Percentiles rank a stretch among this genome's conserved stretches.
These are phyloP conservation scores for Silene latifolia DNA, from an alignment of 148 eudicot species.

Conservation along the genomic window DNA sequence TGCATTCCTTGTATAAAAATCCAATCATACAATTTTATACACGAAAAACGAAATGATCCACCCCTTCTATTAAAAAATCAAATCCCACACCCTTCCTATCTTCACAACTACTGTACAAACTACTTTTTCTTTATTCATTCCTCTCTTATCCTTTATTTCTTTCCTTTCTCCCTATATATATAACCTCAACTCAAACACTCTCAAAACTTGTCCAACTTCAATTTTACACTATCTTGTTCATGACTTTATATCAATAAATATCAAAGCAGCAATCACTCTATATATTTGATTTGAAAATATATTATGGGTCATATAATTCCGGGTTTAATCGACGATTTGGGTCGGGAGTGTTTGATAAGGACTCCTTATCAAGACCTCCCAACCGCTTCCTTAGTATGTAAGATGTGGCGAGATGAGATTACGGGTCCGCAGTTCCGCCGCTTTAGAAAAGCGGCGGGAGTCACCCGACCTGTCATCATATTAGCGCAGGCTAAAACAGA, in stretches of 20 bases:
- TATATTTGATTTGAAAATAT: neutral
- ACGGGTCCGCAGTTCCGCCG: slow-evolving; percentile 37
- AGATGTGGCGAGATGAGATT: slow-evolving; percentile 46
- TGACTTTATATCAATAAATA: neutral
- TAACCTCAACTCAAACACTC: neutral
- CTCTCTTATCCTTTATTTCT: neutral
- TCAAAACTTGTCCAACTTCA: neutral
- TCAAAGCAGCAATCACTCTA: neutral
- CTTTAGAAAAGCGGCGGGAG: slow-evolving; percentile 36
- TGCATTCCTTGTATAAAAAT: neutral
- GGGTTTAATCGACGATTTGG: slow-evolving; percentile 60
- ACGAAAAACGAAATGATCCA: neutral
- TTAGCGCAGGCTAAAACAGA: slow-evolving; percentile 47
- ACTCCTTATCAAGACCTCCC: slow-evolving; percentile 45
- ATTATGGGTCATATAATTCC: slow-evolving; percentile 58
- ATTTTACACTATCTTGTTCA: neutral
- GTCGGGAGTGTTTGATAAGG: slow-evolving; percentile 59
- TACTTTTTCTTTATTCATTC: neutral
- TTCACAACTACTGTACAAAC: neutral
- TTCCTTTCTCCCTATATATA: neutral
- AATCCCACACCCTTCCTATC: neutral
- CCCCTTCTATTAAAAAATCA: neutral
- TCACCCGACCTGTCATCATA: slow-evolving; percentile 43
- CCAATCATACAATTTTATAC: neutral
- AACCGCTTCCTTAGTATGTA: slow-evolving; percentile 40